Evolutionary conservation across 148 eudicot species (phyloP), one percentile per base, ranked within the genome.

Genomic region (Rhododendron ferrugineum): DNA sequence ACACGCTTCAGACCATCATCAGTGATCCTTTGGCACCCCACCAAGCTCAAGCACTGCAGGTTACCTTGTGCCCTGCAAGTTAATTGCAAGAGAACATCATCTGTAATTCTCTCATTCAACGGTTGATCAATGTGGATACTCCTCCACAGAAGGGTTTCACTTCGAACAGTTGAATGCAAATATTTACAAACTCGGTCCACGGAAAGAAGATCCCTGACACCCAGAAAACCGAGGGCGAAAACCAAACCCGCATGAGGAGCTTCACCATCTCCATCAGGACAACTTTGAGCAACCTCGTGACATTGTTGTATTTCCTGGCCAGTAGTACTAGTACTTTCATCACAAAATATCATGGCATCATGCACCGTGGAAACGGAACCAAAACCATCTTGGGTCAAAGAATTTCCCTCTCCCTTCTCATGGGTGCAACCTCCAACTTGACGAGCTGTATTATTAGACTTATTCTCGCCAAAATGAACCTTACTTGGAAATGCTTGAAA

Each of bases 151-250:
- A 94, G 93, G 42, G 93, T 87, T 88, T 95, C 98, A 87, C 68
- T 91, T 40, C 83, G 93, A 83, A 94, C 93, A 3, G 90, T 87
- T 70, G 58, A 78, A 18, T 84, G 84, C 84, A 94, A 81, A 5
- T 95, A 94, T 88, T 82, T 95, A 85, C 99, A 97, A 83, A 93
- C 98, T 85, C 87, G 88, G 81, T 93, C 96, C 60, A 95, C 93
- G 11, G 88, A 89, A 37, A 97, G 91, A 84, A 95, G 89, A 90
- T 95, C 98, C 72, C 83, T 87, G 58, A 94, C 89, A 47, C 93
- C 94, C 56, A 97, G 82, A 91, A 92, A 90, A 18, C 93, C 86
- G 80, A 95, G 93, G 85, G 93, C 92, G 88, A 87, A 94, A 86
- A 83, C 28, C 85, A 95, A 88, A 68, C 96, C 99, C 16, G 81